Base-by-base conservation (phyloP, 2,329 filamentous ascomycete genomes). In the Xylaria sp. region DNA sequence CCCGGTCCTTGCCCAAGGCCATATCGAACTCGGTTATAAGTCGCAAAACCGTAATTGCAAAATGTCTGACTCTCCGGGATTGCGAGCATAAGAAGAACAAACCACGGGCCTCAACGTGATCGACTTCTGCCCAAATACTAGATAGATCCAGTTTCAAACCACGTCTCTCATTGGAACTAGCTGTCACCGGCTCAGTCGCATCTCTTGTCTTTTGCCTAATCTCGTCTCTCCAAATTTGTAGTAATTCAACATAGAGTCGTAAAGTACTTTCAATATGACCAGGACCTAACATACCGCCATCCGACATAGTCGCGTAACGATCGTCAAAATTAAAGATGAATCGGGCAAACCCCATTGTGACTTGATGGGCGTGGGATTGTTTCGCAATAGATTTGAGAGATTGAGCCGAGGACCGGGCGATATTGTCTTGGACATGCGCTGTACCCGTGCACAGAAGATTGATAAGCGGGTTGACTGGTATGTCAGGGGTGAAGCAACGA, bases 241-340 rank as follows among this genome's bases (percentile, higher is more conserved):
- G 82, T 4, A 99, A 80, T 76, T 99, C 93, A 27, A 98, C 92
- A 71, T 99, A 99, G 10, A 99, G 83, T 65, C 90, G 89, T 19
- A 99, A 77, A 0, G 95, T 99, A 68, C 89, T 97, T 74, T 99
- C 95, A 59, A 99, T 97, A 72, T 99, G 95, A 4, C 90, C 91
- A 33, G 92, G 89, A 0, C 94, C 95, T 23, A 99, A 87, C 89
- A 99, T 95, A 2, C 95, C 95, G 31, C 96, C 95, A 72, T 99
- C 95, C 9, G 93, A 97, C 88, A 98, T 97, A 31, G 95, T 98
- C 1, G 94, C 92, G 75, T 99, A 99, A 23, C 93, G 88, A 68
- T 96, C 93, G 75, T 99, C 96, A 74, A 98, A 99, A 69, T 95
- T 97, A 80, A 99, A 99, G 54, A 99, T 99, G 77, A 98, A 99